Evolutionary conservation across 2,329 filamentous ascomycete species (phyloP).

Genomic region (Trichoderma sp.): DNA sequence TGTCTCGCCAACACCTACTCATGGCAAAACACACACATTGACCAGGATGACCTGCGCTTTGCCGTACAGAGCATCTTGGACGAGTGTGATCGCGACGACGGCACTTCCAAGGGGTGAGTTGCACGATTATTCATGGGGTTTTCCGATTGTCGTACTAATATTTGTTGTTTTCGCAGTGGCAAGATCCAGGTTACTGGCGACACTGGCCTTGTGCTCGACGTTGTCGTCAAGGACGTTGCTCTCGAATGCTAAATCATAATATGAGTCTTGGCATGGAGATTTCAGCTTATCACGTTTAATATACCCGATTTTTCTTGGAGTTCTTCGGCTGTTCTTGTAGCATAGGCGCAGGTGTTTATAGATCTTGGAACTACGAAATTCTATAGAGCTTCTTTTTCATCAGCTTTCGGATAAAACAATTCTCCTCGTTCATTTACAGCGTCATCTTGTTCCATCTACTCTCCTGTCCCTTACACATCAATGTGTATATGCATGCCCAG

Average conservation of each 20-base stretch:
- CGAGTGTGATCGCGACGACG: background rate
- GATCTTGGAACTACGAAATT: background rate
- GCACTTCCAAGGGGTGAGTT: conserved; percentile 6
- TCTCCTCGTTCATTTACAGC: background rate
- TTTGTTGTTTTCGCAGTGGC: background rate
- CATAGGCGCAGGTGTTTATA: conserved; percentile 15
- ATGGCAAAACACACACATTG: background rate
- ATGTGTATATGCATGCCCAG: too few relatives aligned
- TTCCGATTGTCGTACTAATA: background rate
- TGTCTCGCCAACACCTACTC: conserved; percentile 1
- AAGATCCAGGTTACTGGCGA: conserved; percentile 5
- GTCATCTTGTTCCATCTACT: too few relatives aligned
- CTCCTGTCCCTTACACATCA: too few relatives aligned
- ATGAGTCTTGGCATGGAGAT: background rate
- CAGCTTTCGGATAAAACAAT: background rate
- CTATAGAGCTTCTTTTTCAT: background rate
- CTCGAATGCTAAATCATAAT: background rate
- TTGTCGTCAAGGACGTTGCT: background rate
- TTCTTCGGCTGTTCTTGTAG: conserved; percentile 6
- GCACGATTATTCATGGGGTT: background rate
- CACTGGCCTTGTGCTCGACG: background rate
- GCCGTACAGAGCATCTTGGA: conserved; percentile 11
- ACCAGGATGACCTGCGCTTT: background rate
- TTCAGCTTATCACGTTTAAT: background rate
- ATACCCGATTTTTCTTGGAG: conserved; percentile 10